Evolutionary conservation across 441 rosid genomes (phyloP), one percentile per base, ranked within the genome.

Genomic region (Biscutella laevigata): DNA sequence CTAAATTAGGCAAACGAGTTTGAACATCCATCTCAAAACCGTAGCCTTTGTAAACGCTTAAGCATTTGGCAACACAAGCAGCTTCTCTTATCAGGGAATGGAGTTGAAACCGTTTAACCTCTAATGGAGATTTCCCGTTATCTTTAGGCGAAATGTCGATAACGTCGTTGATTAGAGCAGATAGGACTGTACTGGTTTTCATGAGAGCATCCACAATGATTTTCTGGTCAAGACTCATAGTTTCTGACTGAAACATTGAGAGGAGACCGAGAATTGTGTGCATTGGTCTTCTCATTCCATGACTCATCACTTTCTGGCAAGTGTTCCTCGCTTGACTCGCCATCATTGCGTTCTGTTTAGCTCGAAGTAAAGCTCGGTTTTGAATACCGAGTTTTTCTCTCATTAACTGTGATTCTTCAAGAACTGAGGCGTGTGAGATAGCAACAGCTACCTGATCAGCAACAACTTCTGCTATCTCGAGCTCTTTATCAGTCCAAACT

Each of bases 381-480:
- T 74, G 84, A 59, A 80, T 76, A 2, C 71, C 57, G 25, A 83
- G 78, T 47, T 77, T 81, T 11, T 80, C 84, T 47, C 84, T 76
- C 87, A 83, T 83, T 8, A 67, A 45, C 66, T 76, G 91, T 25
- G 91, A 83, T 55, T 83, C 91, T 45, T 80, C 84, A 1, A 80
- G 87, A 69, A 83, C 81, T 6, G 90, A 67, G 13, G 90, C 90
- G 34, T 83, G 90, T 6, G 90, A 83, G 12, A 80, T 79, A 46
- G 91, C 91, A 34, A 83, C 91, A 0, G 91, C 87, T 37, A 83
- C 91, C 67, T 83, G 87, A 74, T 83, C 91, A 34, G 91, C 91
- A 45, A 83, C 91, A 41, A 83, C 91, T 66, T 78, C 83, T 0
- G 82, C 83, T 28, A 83, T 83, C 64, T 83, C 85, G 43, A 78